Percentiles rank a stretch among this genome's conserved stretches.
Evolutionary conservation across 257 asterid genomes (phyloP).

Genomic region (Scutellaria barbata): DNA sequence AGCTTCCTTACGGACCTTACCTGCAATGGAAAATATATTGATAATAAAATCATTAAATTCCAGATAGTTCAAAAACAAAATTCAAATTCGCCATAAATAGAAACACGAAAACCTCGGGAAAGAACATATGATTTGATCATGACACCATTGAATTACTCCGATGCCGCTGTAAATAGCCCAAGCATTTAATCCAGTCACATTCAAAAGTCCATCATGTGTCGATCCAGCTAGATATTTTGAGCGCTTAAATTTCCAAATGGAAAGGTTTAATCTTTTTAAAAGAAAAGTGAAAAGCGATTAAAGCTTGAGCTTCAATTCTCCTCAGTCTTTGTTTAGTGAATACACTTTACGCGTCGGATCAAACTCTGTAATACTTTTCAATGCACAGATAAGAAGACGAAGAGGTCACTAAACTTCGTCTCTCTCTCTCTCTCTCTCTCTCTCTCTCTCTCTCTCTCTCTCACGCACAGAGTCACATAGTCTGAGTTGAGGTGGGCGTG

Average conservation of each 20-base stretch:
- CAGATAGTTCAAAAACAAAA: slow-evolving; percentile 3
- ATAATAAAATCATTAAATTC: slow-evolving; percentile 2
- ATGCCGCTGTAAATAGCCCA: slow-evolving; percentile 23
- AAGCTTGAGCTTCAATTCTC: slow-evolving; percentile 37
- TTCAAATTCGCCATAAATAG: not conserved
- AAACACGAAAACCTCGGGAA: slow-evolving; percentile 7
- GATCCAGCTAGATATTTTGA: slow-evolving; percentile 19
- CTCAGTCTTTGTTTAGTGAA: slow-evolving; percentile 22
- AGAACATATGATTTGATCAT: slow-evolving; percentile 21
- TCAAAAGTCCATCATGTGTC: not conserved
- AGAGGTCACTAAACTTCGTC: slow-evolving; percentile 4
- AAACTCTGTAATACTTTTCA: slow-evolving; percentile 35
- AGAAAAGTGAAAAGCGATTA: not conserved
- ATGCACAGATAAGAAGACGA: slow-evolving; percentile 26
- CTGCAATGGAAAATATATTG: slow-evolving; percentile 27
- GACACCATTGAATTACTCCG: slow-evolving; percentile 18
- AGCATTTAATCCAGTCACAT: slow-evolving; percentile 16
- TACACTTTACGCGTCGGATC: slow-evolving; percentile 51
- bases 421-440: slow-evolving; percentile 33
- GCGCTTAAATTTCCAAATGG: not conserved
- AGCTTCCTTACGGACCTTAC: slow-evolving; percentile 26
- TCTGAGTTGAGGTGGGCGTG: slow-evolving; percentile 32
- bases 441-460: slow-evolving; percentile 26
- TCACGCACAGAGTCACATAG: not conserved
- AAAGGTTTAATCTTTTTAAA: slow-evolving; percentile 1